Evolutionary conservation across 129 eudicot genomes (phyloP).

Genomic region (Centella asiatica): DNA sequence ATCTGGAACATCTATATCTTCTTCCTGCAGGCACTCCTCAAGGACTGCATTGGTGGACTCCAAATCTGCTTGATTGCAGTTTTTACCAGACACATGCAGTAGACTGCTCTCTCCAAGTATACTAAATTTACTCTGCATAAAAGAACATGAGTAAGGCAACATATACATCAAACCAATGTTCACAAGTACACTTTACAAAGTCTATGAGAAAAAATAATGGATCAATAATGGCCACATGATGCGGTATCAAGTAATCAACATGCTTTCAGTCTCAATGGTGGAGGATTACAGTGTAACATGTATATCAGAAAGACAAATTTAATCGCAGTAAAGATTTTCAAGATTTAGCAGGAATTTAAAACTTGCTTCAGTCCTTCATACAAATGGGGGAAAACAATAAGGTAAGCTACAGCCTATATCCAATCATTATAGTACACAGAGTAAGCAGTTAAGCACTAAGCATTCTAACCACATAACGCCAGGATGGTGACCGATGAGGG

Average conservation of each 20-base stretch:
- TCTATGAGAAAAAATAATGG: neutral
- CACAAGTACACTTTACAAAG: neutral
- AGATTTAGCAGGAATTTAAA: neutral
- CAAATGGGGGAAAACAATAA: neutral
- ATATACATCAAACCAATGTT: neutral
- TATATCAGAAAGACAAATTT: neutral
- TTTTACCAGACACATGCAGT: conserved; percentile 18
- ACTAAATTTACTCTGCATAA: conserved; percentile 56
- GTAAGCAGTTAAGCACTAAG: no score
- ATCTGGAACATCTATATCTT: conserved; percentile 96
- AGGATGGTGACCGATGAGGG: conserved; percentile 80
- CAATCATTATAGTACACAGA: neutral
- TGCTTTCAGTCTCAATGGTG: no score
- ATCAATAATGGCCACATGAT: neutral
- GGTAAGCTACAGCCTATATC: neutral
- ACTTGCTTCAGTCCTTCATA: no score
- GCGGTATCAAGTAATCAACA: no score
- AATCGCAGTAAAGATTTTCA: neutral
- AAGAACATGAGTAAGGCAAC: conserved; percentile 10
- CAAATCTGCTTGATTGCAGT: conserved; percentile 15
- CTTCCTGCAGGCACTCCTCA: conserved; percentile 41
- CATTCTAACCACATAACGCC: conserved; percentile 88
- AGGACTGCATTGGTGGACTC: conserved; percentile 23
- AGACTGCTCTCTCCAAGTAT: conserved; percentile 57
- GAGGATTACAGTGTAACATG: no score